phyloP scores from a whole-genome alignment of 805 yeast species.

The Schwanniomyces polymorphus region DNA sequence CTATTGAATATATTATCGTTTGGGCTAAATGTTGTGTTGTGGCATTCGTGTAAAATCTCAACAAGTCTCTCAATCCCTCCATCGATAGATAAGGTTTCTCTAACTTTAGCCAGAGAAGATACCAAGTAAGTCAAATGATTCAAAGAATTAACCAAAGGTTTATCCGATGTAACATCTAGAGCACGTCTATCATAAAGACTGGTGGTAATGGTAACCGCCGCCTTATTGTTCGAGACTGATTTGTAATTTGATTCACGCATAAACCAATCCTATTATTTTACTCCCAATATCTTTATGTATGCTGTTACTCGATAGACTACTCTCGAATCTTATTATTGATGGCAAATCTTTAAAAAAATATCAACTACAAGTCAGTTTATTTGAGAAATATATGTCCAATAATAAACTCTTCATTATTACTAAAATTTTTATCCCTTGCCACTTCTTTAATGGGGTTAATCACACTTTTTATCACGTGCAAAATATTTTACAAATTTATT shows the following conservation, averaged over 20 bases:
- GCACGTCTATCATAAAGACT: slow-evolving; percentile 91
- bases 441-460: not conserved
- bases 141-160: slow-evolving; percentile 87
- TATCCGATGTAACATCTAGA: slow-evolving; percentile 82
- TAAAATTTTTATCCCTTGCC: slow-evolving; percentile 3
- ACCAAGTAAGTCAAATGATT: slow-evolving; percentile 88
- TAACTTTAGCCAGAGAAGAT: slow-evolving; percentile 80
- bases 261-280: not conserved
- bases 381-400: slow-evolving; percentile 2
- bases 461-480: not conserved
- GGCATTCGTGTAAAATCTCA: slow-evolving; percentile 81
- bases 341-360: not conserved
- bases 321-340: not conserved
- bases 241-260: slow-evolving; percentile 93
- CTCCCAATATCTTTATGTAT: not conserved
- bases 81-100: slow-evolving; percentile 85
- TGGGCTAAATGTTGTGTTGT: slow-evolving; percentile 31
- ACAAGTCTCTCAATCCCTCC: slow-evolving; percentile 92
- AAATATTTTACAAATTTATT: not conserved
- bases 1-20: slow-evolving; percentile 32
- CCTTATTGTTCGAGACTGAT: slow-evolving; percentile 75
- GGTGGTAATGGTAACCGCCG: slow-evolving; percentile 89
- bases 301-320: not conserved
- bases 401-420: not conserved
- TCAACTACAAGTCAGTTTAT: not conserved